Evolutionary conservation across 2,329 filamentous ascomycete genomes (phyloP).

Genomic region (Pyrenophora graminea): DNA sequence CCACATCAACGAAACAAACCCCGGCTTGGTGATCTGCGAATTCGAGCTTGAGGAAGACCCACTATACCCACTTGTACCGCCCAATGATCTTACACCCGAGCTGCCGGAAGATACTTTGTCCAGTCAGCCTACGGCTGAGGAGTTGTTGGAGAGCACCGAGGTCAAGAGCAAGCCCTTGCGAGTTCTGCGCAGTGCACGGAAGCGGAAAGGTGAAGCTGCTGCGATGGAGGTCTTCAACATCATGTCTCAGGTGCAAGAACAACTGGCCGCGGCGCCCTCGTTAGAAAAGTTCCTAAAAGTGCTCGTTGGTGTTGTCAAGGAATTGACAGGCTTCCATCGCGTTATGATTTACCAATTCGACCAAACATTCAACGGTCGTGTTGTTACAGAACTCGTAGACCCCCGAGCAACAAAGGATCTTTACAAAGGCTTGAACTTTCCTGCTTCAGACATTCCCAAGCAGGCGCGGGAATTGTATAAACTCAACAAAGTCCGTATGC

Average conservation of each 20-base stretch:
- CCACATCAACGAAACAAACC: conserved; percentile 71
- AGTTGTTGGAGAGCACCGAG: conserved; percentile 75
- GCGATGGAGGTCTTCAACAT: conserved; percentile 92
- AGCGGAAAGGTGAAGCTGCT: conserved; percentile 75
- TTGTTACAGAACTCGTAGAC: conserved; percentile 86
- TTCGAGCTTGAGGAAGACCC: conserved; percentile 83
- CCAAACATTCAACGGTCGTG: conserved; percentile 76
- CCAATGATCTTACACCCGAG: conserved; percentile 62
- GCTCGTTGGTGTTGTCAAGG: conserved; percentile 82
- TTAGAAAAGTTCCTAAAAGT: conserved; percentile 78
- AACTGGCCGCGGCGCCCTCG: conserved; percentile 72
- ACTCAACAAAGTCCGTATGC: conserved; percentile 82
- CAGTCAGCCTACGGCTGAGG: conserved; percentile 72
- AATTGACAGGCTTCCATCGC: conserved; percentile 86
- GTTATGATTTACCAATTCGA: conserved; percentile 96
- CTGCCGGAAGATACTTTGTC: conserved; percentile 74
- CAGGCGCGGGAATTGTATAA: conserved; percentile 89
- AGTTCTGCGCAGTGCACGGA: conserved; percentile 73
- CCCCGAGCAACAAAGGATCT: conserved; percentile 77
- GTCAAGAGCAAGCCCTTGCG: conserved; percentile 77
- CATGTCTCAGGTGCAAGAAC: conserved; percentile 89
- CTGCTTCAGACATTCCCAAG: conserved; percentile 82
- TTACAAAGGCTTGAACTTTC: conserved; percentile 86
- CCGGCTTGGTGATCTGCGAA: conserved; percentile 75
- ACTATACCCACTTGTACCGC: conserved; percentile 67